A percentile compares a stretch with the other conserved stretches of the same genome.
Evolutionary conservation across 2,329 filamentous ascomycete species (phyloP).

Genomic region (Epichloe baconii): DNA sequence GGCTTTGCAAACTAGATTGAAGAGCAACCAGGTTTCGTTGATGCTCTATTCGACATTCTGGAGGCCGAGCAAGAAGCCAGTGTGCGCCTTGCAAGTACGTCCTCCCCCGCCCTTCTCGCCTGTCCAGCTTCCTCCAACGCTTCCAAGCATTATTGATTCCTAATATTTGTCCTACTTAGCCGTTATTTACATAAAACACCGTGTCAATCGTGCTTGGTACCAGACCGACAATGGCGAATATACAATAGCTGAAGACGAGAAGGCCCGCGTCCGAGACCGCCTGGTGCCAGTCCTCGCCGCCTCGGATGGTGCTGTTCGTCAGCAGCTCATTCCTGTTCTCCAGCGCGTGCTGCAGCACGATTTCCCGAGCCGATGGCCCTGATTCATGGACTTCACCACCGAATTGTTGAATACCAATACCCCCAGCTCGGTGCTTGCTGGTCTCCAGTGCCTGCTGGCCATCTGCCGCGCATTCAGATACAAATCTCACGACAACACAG

Average conservation of each 20-base stretch:
- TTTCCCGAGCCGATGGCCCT: constrained; percentile 88
- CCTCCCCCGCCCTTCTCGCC: constrained; percentile 9
- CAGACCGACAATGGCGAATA: constrained; percentile 59
- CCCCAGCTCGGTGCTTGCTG: constrained; percentile 76
- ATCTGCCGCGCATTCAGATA: constrained; percentile 94
- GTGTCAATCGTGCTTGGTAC: constrained; percentile 85
- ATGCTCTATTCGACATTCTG: constrained; percentile 80
- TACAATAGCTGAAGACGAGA: constrained; percentile 78
- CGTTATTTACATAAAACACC: constrained; percentile 96
- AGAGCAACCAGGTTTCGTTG: constrained; percentile 77
- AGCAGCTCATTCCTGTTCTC: constrained; percentile 85
- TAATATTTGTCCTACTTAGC: constrained; percentile 36
- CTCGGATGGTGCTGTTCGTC: constrained; percentile 68
- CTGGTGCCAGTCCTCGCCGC: constrained; percentile 79
- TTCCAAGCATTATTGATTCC: constrained; percentile 7
- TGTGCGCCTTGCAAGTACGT: constrained; percentile 78
- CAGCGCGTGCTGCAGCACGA: constrained; percentile 95
- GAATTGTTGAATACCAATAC: constrained; percentile 81
- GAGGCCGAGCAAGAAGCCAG: constrained; percentile 76
- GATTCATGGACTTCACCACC: constrained; percentile 85
- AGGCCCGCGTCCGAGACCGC: constrained; percentile 72
- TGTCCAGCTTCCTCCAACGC: neutral
- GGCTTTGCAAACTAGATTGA: constrained; percentile 52
- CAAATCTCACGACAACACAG: constrained; percentile 66
- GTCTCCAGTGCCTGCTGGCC: constrained; percentile 83